Base-by-base conservation (phyloP, 2,329 filamentous ascomycete genomes). In the Ascomycota sp. region DNA sequence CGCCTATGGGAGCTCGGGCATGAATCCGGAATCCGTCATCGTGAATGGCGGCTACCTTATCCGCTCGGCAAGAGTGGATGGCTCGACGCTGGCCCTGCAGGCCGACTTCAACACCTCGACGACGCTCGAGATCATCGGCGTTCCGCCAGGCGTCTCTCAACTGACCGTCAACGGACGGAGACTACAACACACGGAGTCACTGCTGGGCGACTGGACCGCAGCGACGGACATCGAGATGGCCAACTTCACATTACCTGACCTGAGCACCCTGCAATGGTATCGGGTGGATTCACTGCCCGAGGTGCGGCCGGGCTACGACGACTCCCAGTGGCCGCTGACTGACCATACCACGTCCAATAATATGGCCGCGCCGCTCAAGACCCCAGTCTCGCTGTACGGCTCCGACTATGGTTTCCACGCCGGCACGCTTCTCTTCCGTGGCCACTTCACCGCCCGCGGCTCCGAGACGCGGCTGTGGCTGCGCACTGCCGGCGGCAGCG, bases 381-480 rank as follows among this genome's bases (percentile, higher is more conserved):
- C 78, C 0, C 70, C 75, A 0, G 70, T 65, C 0, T 72, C 68
- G 0, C 61, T 85, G 0, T 80, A 75, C 41, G 61, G 61, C 1
- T 66, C 66, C 11, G 78, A 85, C 47, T 85, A 85, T 42, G 77
- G 77, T 17, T 85, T 71, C 49, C 61, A 79, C 45, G 62, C 69
- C 0, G 77, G 78, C 3, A 66, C 65, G 1, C 56, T 83, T 0
- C 40, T 85, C 28, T 85, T 68, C 55, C 66, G 77, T 2, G 78
- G 76, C 0, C 60, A 69, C 38, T 85, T 86, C 44, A 61, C 55
- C 1, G 68, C 76, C 4, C 62, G 55, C 1, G 74, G 74, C 11
- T 51, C 58, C 2, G 75, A 81, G 37, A 55, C 55, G 0, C 53
- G 51, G 0, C 52, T 85, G 27, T 61, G 51, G 35, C 44, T 78